Percentiles rank a stretch among this genome's conserved stretches.
Conservation (phyloP, 1,139 yeast genomes). For the Pichia sp. region DNA sequence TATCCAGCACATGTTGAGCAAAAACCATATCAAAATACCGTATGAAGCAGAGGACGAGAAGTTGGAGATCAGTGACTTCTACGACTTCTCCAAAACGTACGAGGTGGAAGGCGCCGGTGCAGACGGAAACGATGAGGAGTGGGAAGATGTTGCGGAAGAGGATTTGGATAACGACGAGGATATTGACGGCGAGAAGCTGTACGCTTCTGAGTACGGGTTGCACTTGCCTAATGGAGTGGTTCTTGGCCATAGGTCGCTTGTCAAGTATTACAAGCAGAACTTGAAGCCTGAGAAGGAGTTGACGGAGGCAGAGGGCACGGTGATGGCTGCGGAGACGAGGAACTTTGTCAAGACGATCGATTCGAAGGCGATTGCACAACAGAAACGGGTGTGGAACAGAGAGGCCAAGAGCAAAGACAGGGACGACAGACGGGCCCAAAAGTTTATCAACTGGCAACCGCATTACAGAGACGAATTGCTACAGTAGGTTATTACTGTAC, state of each 20-base stretch:
- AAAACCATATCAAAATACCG: constrained; percentile 85
- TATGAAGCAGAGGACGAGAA: constrained; percentile 82
- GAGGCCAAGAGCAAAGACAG: constrained; percentile 64
- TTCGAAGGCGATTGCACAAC: constrained; percentile 48
- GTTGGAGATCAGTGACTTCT: constrained; percentile 73
- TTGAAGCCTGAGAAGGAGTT: constrained; percentile 68
- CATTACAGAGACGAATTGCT: constrained; percentile 88
- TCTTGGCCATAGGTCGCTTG: constrained; percentile 85
- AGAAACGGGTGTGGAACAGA: constrained; percentile 75
- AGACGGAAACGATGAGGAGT: constrained; percentile 36
- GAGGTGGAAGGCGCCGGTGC: constrained; percentile 41
- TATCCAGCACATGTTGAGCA: constrained; percentile 82
- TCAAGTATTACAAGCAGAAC: constrained; percentile 81
- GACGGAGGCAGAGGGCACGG: constrained; percentile 90
- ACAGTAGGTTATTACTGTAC: constrained; percentile 43
- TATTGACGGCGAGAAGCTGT: constrained; percentile 40
- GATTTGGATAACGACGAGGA: constrained; percentile 39
- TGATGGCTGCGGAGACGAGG: constrained; percentile 88
- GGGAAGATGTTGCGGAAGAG: constrained; percentile 41
- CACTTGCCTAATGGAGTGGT: constrained; percentile 83
- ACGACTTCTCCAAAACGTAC: constrained; percentile 75
- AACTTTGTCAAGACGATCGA: constrained; percentile 56
- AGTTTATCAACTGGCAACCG: constrained; percentile 81
- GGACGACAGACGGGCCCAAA: constrained; percentile 73
- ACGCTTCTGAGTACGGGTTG: constrained; percentile 66